phyloP scores from a whole-genome alignment of 768 basidiomycete genomes.

The Fistulinella prunicolor region DNA sequence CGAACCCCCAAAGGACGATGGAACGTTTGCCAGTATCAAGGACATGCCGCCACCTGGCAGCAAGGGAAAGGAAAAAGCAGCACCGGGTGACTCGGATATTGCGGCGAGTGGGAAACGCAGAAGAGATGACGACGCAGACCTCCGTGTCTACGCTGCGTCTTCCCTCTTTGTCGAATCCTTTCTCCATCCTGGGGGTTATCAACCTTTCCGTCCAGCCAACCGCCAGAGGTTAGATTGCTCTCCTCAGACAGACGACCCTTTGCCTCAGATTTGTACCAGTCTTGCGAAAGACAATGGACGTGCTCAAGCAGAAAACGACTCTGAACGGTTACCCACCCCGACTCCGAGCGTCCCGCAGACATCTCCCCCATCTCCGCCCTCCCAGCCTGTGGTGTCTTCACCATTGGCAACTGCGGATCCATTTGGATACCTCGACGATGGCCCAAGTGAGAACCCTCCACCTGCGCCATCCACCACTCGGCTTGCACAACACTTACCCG shows the following conservation, averaged over 20 bases:
- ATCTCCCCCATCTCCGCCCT: slow-evolving; percentile 4
- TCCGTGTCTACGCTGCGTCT: slow-evolving; percentile 53
- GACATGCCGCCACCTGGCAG: slow-evolving; percentile 49
- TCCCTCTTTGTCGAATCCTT: slow-evolving; percentile 52
- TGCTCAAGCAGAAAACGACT: background rate
- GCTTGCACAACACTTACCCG: slow-evolving; percentile 21
- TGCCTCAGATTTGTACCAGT: background rate
- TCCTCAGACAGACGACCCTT: background rate
- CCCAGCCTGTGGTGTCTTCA: background rate
- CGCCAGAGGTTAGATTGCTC: slow-evolving; percentile 18
- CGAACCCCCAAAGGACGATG: slow-evolving; percentile 52
- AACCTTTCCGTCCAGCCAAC: slow-evolving; percentile 19
- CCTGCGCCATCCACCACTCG: slow-evolving; percentile 22
- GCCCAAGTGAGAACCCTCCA: slow-evolving; percentile 29
- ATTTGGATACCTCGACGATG: slow-evolving; percentile 55
- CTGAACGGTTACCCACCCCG: background rate
- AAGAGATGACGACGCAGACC: slow-evolving; percentile 51
- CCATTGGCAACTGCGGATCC: slow-evolving; percentile 42
- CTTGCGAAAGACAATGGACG: background rate
- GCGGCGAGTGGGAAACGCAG: slow-evolving; percentile 46
- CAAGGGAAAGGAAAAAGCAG: slow-evolving; percentile 51
- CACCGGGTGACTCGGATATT: slow-evolving; percentile 5
- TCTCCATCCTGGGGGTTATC: slow-evolving; percentile 32
- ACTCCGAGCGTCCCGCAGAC: background rate
- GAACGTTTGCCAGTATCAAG: slow-evolving; percentile 57